These are phyloP conservation scores for Irpex lacteus DNA, from an alignment of 1,284 basidiomycete species.

Conservation along the genomic window DNA sequence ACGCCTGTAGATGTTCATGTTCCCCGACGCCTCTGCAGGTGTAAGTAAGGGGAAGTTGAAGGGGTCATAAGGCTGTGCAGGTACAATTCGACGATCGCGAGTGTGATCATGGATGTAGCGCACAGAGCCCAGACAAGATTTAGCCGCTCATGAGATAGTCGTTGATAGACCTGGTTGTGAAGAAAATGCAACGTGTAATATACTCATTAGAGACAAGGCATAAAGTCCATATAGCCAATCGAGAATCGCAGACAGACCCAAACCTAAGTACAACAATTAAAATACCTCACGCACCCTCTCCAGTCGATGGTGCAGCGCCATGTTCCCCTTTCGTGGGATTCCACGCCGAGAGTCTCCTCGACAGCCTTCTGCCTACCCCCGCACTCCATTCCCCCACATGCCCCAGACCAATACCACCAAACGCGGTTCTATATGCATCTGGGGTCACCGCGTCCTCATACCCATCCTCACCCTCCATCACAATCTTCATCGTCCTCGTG, in stretches of 20 bases:
- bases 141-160: too few relatives aligned
- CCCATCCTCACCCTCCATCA: conserved; percentile 49
- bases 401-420: neutral
- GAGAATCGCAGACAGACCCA: too few relatives aligned
- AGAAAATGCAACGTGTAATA: too few relatives aligned
- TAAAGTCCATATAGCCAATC: too few relatives aligned
- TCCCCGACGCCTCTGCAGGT: neutral
- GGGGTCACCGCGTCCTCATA: conserved; percentile 28
- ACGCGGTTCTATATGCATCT: neutral
- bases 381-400: neutral
- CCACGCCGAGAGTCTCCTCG: conserved; percentile 4
- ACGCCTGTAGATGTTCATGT: neutral
- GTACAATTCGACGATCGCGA: too few relatives aligned
- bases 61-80: too few relatives aligned
- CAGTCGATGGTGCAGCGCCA: neutral
- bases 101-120: too few relatives aligned
- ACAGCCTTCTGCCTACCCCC: conserved; percentile 3
- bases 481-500: conserved; percentile 42
- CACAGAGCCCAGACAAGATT: too few relatives aligned
- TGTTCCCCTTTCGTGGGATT: neutral
- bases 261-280: neutral
- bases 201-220: too few relatives aligned
- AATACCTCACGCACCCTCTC: neutral
- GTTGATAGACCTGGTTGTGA: too few relatives aligned
- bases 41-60: too few relatives aligned